These are phyloP conservation scores for Scalesia atractyloides DNA, from an alignment of 129 eudicot species.

Conservation along the genomic window DNA sequence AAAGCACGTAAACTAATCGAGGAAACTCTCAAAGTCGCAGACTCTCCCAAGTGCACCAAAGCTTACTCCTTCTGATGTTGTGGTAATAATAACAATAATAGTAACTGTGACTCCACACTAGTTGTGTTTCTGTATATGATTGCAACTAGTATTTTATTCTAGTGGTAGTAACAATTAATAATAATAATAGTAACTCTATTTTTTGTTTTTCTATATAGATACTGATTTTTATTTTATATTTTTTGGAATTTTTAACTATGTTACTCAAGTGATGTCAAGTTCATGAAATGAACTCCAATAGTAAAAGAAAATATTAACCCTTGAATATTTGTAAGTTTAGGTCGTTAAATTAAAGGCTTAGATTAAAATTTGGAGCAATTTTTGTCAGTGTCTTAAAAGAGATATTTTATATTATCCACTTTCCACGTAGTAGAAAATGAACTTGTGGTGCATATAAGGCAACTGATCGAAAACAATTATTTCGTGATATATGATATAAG, in stretches of 20 bases:
- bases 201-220: no score
- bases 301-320: not conserved
- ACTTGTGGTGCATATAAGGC: slow-evolving; percentile 17
- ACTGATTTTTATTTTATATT: not conserved
- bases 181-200: not conserved
- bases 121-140: slow-evolving; percentile 3
- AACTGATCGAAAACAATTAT: not conserved
- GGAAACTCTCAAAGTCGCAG: slow-evolving; percentile 58
- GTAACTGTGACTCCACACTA: slow-evolving; percentile 1
- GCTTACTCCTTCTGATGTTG: slow-evolving; percentile 34
- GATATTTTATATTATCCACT: not conserved
- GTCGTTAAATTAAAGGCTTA: not conserved
- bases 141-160: no score
- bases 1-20: slow-evolving; percentile 55
- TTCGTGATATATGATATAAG: not conserved
- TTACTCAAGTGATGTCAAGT: no score
- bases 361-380: not conserved
- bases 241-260: not conserved
- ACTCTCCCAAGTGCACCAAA: slow-evolving; percentile 49
- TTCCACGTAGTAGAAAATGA: not conserved
- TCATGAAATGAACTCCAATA: no score
- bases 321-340: not conserved
- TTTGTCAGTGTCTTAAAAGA: not conserved
- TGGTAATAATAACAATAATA: not conserved
- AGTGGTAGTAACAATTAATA: slow-evolving; percentile 4